Evolutionary conservation across 768 basidiomycete genomes (phyloP), one percentile per base, ranked within the genome.

Genomic region (Pulveroboletus sp.): DNA sequence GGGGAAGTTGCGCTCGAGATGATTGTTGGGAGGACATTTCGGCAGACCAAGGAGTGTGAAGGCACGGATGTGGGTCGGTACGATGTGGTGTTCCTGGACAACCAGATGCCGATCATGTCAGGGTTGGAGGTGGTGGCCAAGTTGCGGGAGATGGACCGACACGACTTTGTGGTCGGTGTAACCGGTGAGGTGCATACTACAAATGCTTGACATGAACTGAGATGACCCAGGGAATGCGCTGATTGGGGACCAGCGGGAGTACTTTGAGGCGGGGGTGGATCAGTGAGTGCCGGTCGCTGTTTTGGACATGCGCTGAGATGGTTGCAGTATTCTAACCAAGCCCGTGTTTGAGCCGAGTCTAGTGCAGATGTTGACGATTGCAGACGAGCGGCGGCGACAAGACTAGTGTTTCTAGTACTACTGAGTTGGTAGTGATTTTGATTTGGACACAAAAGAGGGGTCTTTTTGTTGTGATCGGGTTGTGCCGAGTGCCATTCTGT

Each of bases 51-150:
- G 13, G 41, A n/a, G n/a, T 12, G 14, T n/a, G n/a, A n/a, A n/a
- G n/a, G n/a, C n/a, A n/a, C n/a, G n/a, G n/a, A n/a, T n/a, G n/a
- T n/a, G n/a, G 9, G 47, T 25, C 25, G 49, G 5, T 77, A 68
- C 45, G 78, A 78, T 43, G 67, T 77, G 10, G 68, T 78, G 20
- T 81, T 82, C 63, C 62, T 84, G 55, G 75, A 81, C 52, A 93
- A 94, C 64, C 89, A 91, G 67, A 92, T 92, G 87, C 86, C 85
- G 9, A 71, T 89, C 17, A 75, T 90, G 74, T 84, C 84, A 52
- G 92, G 92, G 14, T 61, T 90, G 38, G 79, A 82, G 49, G 77
- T 79, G 17, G 81, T 90, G 11, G 64, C 75, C 46, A 82, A 78
- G 62, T 69, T 94, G 33, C 72, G 90, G 50, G 74, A 76, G 49